Conservation (phyloP, 441 rosid species). For the Erodium trifolium region DNA sequence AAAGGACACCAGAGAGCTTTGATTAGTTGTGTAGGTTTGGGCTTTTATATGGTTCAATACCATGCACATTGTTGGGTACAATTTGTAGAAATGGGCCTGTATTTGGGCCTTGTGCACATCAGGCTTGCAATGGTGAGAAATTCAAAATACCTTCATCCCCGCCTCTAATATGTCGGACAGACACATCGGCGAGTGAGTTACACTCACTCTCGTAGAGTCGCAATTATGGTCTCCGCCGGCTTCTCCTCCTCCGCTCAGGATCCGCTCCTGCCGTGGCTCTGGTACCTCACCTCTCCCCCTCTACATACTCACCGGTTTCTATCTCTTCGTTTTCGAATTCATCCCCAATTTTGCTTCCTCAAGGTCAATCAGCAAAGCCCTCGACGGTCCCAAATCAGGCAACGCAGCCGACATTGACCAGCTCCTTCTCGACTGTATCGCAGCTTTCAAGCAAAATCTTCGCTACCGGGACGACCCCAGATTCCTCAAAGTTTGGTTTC, state of each 20-base stretch:
- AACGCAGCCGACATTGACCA: conserved; percentile 30
- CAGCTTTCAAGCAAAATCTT: conserved; percentile 40
- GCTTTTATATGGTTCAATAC: too few species aligned
- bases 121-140: too few species aligned
- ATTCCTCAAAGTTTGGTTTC: conserved; percentile 88
- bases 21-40: too few species aligned
- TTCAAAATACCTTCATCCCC: not conserved
- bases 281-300: conserved; percentile 24
- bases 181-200: not conserved
- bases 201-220: not conserved
- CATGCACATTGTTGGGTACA: too few species aligned
- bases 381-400: conserved; percentile 33
- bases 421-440: conserved; percentile 43
- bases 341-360: conserved; percentile 3
- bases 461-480: conserved; percentile 62
- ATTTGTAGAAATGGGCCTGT: too few species aligned
- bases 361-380: conserved; percentile 45
- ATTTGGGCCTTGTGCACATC: too few species aligned
- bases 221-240: not conserved
- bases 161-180: not conserved
- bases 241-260: conserved; percentile 28
- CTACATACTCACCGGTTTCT: not conserved
- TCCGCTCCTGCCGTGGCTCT: conserved; percentile 64
- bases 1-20: too few species aligned
- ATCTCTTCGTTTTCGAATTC: not conserved